A percentile compares a stretch with the other conserved stretches of the same genome.
These are phyloP conservation scores for Pyricularia sp. DNA, from an alignment of 2,329 filamentous ascomycete genomes.

Conservation along the genomic window DNA sequence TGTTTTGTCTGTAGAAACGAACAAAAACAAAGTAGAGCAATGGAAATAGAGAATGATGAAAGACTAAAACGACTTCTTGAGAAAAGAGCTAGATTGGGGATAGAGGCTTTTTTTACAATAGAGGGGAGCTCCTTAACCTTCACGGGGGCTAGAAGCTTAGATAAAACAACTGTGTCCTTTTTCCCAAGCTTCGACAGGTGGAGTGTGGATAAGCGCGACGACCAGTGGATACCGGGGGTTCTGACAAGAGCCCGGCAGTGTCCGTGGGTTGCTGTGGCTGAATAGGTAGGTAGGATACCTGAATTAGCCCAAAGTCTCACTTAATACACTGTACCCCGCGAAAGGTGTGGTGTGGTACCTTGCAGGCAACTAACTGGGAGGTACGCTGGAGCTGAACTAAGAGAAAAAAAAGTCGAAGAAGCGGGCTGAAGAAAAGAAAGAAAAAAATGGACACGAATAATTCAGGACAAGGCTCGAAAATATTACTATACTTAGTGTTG, in stretches of 20 bases:
- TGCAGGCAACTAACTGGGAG: neutral
- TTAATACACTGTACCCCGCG: neutral
- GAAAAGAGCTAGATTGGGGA: neutral
- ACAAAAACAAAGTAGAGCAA: neutral
- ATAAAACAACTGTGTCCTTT: constrained; percentile 7
- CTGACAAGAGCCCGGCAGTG: neutral
- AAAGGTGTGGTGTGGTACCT: neutral
- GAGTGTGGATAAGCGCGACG: neutral
- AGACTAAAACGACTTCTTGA: neutral
- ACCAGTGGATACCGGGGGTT: neutral
- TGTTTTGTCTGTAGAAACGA: neutral
- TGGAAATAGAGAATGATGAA: neutral
- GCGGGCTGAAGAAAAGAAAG: neutral
- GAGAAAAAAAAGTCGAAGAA: neutral
- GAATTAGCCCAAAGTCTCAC: neutral
- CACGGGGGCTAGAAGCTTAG: constrained; percentile 1
- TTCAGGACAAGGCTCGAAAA: neutral
- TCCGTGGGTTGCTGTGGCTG: neutral
- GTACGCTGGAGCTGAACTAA: neutral
- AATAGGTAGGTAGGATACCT: neutral
- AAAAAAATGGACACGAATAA: neutral
- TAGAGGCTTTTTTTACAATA: neutral
- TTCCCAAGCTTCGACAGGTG: constrained; percentile 1
- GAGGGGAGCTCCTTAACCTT: constrained; percentile 2
- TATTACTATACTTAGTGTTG: neutral